Evolutionary conservation across 202 grass and related monocot genomes (phyloP).

Genomic region (Dendrocalamus latiflorus): DNA sequence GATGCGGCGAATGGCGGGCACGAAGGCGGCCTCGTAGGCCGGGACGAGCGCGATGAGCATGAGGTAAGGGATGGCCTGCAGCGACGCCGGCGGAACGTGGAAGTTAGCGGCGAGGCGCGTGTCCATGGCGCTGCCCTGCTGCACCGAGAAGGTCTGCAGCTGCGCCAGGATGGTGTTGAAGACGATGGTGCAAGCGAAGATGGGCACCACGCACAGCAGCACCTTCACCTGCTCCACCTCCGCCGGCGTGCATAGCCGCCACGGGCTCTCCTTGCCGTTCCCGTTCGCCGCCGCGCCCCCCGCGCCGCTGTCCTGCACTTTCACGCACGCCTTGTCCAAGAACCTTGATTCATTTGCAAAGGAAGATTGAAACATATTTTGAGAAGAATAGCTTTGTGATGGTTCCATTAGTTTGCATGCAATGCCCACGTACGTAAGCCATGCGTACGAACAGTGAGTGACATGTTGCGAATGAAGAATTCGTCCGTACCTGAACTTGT

Average conservation of each 20-base stretch:
- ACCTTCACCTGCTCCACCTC: conserved; percentile 91
- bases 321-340: conserved; percentile 78
- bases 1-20: conserved; percentile 46
- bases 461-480: neutral
- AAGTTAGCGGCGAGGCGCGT: too few species aligned
- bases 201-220: conserved; percentile 72
- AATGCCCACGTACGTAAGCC: neutral
- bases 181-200: conserved; percentile 92
- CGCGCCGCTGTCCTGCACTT: conserved; percentile 36
- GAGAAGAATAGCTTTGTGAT: neutral
- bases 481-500: conserved; percentile 50
- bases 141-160: conserved; percentile 98
- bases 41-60: conserved; percentile 65
- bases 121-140: conserved; percentile 91
- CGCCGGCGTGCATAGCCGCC: conserved; percentile 55
- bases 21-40: conserved; percentile 62
- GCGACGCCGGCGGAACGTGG: too few species aligned
- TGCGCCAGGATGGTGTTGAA: conserved; percentile 97
- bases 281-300: neutral
- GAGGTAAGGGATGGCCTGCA: too few species aligned
- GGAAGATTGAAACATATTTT: neutral
- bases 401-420: neutral
- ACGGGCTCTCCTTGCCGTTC: conserved; percentile 46
- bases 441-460: neutral
- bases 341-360: conserved; percentile 41